phyloP scores from a whole-genome alignment of 257 asterid genomes.

The Ligustrum vulgare region DNA sequence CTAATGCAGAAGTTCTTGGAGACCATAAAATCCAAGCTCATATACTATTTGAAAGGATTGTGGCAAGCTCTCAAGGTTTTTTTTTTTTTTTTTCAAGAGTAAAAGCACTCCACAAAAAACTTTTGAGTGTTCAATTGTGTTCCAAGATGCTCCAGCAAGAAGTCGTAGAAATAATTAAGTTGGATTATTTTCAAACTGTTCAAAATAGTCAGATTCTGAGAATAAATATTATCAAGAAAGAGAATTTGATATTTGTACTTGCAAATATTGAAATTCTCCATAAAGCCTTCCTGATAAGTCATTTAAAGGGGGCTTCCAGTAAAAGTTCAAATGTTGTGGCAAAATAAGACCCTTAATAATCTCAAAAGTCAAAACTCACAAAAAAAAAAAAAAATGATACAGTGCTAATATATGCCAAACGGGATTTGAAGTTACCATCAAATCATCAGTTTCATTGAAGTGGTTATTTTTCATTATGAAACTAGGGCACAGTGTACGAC shows the following conservation, averaged over 20 bases:
- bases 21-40: background rate
- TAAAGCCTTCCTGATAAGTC: background rate
- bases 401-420: background rate
- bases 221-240: background rate
- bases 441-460: background rate
- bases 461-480: slow-evolving; percentile 17
- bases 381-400: background rate
- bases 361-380: background rate
- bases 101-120: background rate
- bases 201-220: background rate
- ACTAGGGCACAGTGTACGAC: background rate
- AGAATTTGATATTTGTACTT: background rate
- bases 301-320: background rate
- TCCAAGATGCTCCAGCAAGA: background rate
- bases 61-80: background rate
- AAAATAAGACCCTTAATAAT: background rate
- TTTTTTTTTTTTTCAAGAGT: background rate
- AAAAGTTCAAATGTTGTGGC: background rate
- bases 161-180: background rate
- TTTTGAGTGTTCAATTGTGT: background rate
- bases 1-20: background rate
- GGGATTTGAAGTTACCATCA: background rate
- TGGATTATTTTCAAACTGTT: background rate
- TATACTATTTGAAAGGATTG: background rate
- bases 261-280: background rate